Evolutionary conservation across 257 asterid genomes (phyloP).

Genomic region (Apocynum venetum): DNA sequence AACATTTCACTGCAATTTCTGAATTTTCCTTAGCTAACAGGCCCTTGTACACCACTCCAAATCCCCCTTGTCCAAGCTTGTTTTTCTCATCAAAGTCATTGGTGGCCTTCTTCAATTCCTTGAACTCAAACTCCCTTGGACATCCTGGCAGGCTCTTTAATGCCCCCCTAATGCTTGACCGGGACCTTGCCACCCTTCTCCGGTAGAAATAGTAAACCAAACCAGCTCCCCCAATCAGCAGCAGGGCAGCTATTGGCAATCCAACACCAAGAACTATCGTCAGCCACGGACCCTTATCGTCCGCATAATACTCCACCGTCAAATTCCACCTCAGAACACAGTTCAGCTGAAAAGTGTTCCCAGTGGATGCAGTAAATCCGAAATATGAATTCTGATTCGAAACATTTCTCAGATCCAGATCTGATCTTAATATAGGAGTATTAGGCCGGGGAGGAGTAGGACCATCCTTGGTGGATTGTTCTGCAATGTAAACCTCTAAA

Average conservation of each 20-base stretch:
- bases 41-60: constrained; percentile 9
- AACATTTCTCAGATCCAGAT: constrained; percentile 22
- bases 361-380: constrained; percentile 89
- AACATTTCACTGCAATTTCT: constrained; percentile 12
- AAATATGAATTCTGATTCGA: constrained; percentile 63
- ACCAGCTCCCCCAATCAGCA: constrained; percentile 34
- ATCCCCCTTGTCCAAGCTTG: constrained; percentile 86
- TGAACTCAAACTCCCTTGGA: constrained; percentile 67
- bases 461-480: constrained; percentile 11
- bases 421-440: constrained; percentile 26
- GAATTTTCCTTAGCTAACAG: neutral
- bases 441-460: constrained; percentile 37
- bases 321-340: constrained; percentile 81
- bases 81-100: constrained; percentile 56
- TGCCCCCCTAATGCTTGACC: constrained; percentile 53
- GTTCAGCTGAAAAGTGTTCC: constrained; percentile 48
- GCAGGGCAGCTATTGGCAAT: constrained; percentile 37
- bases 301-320: constrained; percentile 45
- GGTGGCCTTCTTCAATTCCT: constrained; percentile 77
- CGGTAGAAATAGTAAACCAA: constrained; percentile 28
- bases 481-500: constrained; percentile 31
- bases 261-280: constrained; percentile 51
- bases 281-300: constrained; percentile 18
- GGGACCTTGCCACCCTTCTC: constrained; percentile 29
- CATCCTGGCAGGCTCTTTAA: constrained; percentile 72